phyloP scores from a whole-genome alignment of 2,329 filamentous ascomycete genomes.

The Fusarium sp. region DNA sequence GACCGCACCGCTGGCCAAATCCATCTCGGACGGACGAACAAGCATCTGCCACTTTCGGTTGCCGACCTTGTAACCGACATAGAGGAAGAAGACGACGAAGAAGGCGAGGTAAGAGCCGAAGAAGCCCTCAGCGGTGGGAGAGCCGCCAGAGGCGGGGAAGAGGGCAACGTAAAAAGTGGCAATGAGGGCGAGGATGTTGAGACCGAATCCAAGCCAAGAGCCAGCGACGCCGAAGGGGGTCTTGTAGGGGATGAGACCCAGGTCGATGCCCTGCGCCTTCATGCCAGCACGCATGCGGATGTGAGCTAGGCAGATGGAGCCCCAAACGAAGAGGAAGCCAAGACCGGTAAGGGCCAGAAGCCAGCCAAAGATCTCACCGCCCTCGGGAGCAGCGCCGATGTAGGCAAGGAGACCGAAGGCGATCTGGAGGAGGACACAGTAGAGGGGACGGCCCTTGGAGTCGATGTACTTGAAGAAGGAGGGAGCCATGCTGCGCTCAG shows the following conservation, averaged over 20 bases:
- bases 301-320: constrained; percentile 84
- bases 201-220: constrained; percentile 79
- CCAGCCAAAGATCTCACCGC: constrained; percentile 79
- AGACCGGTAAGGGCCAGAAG: constrained; percentile 78
- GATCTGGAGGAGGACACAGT: constrained; percentile 74
- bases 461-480: constrained; percentile 82
- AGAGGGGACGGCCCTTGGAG: constrained; percentile 79
- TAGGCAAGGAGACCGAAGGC: constrained; percentile 78
- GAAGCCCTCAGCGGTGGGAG: constrained; percentile 74
- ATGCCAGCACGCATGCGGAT: constrained; percentile 89
- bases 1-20: constrained; percentile 82
- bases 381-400: constrained; percentile 70
- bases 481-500: constrained; percentile 86
- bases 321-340: constrained; percentile 83
- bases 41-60: constrained; percentile 67
- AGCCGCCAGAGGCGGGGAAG: constrained; percentile 62
- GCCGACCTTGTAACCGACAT: constrained; percentile 78
- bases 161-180: constrained; percentile 82
- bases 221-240: constrained; percentile 83
- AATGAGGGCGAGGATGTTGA: constrained; percentile 80
- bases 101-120: constrained; percentile 77
- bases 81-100: constrained; percentile 73
- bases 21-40: constrained; percentile 78
- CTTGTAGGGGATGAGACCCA: constrained; percentile 81
- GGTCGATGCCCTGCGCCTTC: constrained; percentile 70